phyloP scores from a whole-genome alignment of 2,329 filamentous ascomycete species.

The Verticillium albo-atrum region DNA sequence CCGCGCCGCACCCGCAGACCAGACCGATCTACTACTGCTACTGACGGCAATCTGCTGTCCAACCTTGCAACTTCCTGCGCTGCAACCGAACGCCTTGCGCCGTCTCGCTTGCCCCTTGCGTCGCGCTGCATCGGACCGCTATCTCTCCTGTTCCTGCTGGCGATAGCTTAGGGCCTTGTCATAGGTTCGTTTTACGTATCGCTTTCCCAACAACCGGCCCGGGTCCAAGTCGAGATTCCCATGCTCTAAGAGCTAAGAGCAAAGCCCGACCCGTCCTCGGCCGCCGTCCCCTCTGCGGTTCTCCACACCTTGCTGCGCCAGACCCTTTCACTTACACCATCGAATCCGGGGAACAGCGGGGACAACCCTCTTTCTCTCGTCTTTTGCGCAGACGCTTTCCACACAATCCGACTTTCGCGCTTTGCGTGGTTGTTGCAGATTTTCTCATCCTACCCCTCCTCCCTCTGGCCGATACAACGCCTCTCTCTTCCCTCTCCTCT shows the following conservation, averaged over 20 bases:
- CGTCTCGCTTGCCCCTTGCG: constrained; percentile 12
- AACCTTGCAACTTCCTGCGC: not conserved
- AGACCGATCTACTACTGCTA: not conserved
- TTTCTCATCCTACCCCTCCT: not conserved
- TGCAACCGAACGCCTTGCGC: constrained; percentile 19
- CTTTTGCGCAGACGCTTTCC: constrained; percentile 7
- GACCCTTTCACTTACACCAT: constrained; percentile 10
- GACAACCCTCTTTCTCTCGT: constrained; percentile 7
- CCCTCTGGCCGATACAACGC: not conserved
- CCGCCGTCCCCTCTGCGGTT: not conserved
- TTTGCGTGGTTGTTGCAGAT: not conserved
- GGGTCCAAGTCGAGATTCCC: not conserved
- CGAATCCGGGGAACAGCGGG: constrained; percentile 14
- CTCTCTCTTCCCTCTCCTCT: not conserved
- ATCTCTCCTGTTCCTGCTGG: constrained; percentile 2
- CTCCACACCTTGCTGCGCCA: constrained; percentile 1
- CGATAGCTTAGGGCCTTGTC: not conserved
- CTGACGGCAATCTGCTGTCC: not conserved
- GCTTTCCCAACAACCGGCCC: not conserved
- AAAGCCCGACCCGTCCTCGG: not conserved
- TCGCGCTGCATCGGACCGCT: constrained; percentile 6
- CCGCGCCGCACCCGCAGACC: not conserved
- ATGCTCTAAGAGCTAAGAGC: not conserved
- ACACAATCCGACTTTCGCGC: not conserved
- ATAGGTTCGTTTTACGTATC: not conserved